Percentiles rank a stretch among this genome's conserved stretches.
Evolutionary conservation across 108 stramenopile genomes (phyloP).

Genomic region (Skeletonema costatum): DNA sequence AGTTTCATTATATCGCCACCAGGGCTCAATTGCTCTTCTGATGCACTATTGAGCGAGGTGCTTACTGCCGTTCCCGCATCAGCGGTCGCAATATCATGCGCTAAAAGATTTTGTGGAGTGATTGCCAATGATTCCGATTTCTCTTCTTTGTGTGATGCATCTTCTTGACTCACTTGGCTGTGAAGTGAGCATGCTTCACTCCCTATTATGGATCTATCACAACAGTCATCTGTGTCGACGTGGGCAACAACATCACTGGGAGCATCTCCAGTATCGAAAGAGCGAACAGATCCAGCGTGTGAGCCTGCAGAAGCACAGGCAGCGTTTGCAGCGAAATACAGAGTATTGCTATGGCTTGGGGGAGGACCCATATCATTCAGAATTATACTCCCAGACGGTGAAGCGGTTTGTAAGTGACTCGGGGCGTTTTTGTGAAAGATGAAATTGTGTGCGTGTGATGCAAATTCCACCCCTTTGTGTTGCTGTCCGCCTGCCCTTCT

Average conservation of each 20-base stretch:
- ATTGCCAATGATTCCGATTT: conserved; percentile 7
- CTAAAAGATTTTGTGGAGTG: not conserved
- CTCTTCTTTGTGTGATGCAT: conserved; percentile 8
- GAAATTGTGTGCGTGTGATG: not conserved
- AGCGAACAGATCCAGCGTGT: conserved; percentile 12
- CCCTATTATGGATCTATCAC: conserved; percentile 10
- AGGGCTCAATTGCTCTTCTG: not conserved
- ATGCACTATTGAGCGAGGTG: not conserved
- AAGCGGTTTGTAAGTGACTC: conserved; percentile 1
- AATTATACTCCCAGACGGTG: conserved; percentile 5
- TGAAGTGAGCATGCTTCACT: conserved; percentile 14
- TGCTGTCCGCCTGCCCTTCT: not conserved
- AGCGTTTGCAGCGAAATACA: conserved; percentile 14
- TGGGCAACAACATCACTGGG: conserved; percentile 22
- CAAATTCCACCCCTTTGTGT: conserved; percentile 14
- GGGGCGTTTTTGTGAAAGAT: not conserved
- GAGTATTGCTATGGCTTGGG: not conserved
- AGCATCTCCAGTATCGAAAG: conserved; percentile 11
- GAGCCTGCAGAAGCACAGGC: conserved; percentile 13
- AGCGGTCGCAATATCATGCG: conserved; percentile 3
- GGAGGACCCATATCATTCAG: conserved; percentile 26
- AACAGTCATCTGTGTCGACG: conserved; percentile 13
- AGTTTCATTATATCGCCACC: not conserved
- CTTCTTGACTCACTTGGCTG: conserved; percentile 17
- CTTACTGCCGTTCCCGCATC: not conserved